Percentiles rank a stretch among this genome's conserved stretches.
These are phyloP conservation scores for Exobasidium rhododendri DNA, from an alignment of 1,284 basidiomycete species.

Conservation along the genomic window DNA sequence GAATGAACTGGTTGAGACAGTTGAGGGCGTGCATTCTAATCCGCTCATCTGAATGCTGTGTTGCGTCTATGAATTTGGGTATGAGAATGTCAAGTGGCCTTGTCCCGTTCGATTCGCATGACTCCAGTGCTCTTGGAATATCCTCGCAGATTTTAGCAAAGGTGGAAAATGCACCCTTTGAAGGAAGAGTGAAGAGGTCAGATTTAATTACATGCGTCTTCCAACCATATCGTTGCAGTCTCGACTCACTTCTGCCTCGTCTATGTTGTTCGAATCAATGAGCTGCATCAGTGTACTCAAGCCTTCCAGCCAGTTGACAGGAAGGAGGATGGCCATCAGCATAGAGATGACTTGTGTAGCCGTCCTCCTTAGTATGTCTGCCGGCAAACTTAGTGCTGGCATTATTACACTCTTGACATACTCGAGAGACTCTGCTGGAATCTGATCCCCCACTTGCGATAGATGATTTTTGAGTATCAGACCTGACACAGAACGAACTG, in stretches of 20 bases:
- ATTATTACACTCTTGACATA: constrained; percentile 51
- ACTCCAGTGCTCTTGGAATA: constrained; percentile 87
- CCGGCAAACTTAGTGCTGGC: constrained; percentile 43
- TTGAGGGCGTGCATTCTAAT: constrained; percentile 92
- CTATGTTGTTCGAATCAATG: constrained; percentile 37
- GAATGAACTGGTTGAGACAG: constrained; percentile 86
- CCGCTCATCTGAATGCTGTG: constrained; percentile 73
- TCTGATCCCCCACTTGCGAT: constrained; percentile 22
- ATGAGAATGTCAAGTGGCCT: constrained; percentile 57
- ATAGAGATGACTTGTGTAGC: constrained; percentile 53
- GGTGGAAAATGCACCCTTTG: constrained; percentile 88
- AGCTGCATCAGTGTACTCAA: constrained; percentile 44
- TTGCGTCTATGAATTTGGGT: constrained; percentile 76
- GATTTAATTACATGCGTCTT: not conserved
- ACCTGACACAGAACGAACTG: constrained; percentile 89
- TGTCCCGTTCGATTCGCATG: constrained; percentile 71
- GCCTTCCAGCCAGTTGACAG: constrained; percentile 48
- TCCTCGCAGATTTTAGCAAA: constrained; percentile 96
- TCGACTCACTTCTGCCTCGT: constrained; percentile 44
- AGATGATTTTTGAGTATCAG: constrained; percentile 92
- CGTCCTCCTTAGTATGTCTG: constrained; percentile 51
- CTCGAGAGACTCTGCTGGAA: constrained; percentile 43
- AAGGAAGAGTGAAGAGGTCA: constrained; percentile 9
- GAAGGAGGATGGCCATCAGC: constrained; percentile 48
- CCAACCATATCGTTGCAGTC: not conserved